Conservation (phyloP, 345 rosid genomes). For the Rhizophora apiculata region DNA sequence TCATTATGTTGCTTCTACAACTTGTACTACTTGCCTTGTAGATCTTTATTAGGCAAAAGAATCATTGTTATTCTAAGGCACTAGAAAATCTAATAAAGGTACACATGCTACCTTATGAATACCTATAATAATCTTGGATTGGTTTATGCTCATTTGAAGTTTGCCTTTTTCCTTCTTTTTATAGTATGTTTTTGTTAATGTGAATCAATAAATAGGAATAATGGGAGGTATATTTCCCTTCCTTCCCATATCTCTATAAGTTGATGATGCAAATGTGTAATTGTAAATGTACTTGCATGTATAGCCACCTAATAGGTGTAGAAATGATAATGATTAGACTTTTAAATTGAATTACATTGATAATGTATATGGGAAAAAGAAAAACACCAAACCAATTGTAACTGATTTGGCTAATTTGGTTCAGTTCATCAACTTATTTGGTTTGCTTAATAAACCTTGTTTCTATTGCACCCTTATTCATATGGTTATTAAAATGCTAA, state of each 20-base stretch:
- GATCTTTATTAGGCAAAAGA: constrained; percentile 93
- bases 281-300: no score
- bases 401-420: constrained; percentile 10
- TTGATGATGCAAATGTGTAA: no score
- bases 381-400: no score
- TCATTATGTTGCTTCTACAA: constrained; percentile 6
- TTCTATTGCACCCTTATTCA: background rate
- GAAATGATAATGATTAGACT: no score
- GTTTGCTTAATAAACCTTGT: background rate
- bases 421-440: background rate
- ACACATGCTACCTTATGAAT: background rate
- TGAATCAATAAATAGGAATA: no score
- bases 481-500: constrained; percentile 7
- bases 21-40: constrained; percentile 33
- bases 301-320: no score
- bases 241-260: background rate
- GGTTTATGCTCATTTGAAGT: constrained; percentile 1
- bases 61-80: constrained; percentile 88
- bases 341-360: no score
- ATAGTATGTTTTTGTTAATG: background rate
- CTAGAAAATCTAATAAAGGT: constrained; percentile 97
- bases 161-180: constrained; percentile 7
- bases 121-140: background rate
- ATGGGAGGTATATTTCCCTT: background rate
- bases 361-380: no score